phyloP scores from a whole-genome alignment of 345 rosid genomes.

The Brassica carinata region DNA sequence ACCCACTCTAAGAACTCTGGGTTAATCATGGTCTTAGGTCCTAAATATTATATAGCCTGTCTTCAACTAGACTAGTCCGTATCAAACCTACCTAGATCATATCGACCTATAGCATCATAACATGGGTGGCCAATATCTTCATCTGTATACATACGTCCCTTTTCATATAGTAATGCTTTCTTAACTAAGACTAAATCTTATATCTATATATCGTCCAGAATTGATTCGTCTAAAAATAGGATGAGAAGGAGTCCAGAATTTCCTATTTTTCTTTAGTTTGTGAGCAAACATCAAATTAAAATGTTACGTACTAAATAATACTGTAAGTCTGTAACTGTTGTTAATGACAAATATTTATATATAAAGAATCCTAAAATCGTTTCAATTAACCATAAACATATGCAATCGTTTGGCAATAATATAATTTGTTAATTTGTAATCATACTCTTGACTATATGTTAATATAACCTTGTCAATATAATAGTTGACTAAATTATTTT shows the following conservation, averaged over 20 bases:
- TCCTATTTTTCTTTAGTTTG: background rate
- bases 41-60: background rate
- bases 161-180: background rate
- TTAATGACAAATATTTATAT: too few species aligned
- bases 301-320: background rate
- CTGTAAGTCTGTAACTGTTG: background rate
- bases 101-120: slow-evolving; percentile 20
- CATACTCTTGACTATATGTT: too few species aligned
- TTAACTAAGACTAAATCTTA: background rate
- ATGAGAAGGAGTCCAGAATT: background rate
- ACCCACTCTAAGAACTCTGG: too few species aligned
- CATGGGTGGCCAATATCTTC: slow-evolving; percentile 8
- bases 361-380: too few species aligned
- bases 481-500: background rate
- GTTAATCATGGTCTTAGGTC: background rate
- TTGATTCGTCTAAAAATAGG: background rate
- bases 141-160: background rate
- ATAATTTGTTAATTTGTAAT: too few species aligned
- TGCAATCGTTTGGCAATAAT: too few species aligned
- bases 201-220: background rate
- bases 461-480: background rate
- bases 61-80: background rate
- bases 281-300: background rate
- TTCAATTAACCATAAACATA: too few species aligned
- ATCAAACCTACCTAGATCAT: background rate